Evolutionary conservation across 2,329 filamentous ascomycete genomes (phyloP).

Genomic region (Scleromitrula shiraiana): DNA sequence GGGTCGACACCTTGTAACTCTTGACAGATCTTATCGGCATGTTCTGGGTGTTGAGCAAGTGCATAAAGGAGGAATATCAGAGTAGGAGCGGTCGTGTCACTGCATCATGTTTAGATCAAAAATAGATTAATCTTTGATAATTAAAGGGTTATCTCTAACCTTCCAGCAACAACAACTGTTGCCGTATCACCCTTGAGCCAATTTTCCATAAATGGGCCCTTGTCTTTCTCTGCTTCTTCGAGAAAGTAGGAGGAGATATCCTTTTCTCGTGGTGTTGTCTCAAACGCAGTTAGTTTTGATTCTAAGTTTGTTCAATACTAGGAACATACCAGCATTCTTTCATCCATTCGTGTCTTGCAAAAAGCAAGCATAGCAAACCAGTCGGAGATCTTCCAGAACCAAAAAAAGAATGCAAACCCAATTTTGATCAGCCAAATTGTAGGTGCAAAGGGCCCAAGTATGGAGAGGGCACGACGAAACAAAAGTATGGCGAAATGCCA

Average conservation of each 20-base stretch:
- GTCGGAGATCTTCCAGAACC: background rate
- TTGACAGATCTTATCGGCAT: conserved; percentile 2
- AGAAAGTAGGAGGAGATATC: conserved; percentile 16
- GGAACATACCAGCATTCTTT: conserved; percentile 14
- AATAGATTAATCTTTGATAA: background rate
- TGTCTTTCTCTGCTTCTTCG: conserved; percentile 9
- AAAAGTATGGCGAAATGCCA: conserved; percentile 14
- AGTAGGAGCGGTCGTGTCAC: conserved; percentile 35
- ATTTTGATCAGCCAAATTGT: conserved; percentile 18
- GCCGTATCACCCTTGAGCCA: conserved; percentile 16
- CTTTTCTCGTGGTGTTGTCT: conserved; percentile 1
- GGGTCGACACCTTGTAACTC: background rate
- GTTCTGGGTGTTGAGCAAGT: conserved; percentile 9
- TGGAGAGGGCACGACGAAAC: conserved; percentile 8
- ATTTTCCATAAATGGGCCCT: conserved; percentile 5
- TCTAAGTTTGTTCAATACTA: too few relatives aligned
- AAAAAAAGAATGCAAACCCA: conserved; percentile 10
- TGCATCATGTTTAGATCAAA: too few relatives aligned
- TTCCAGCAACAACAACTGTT: conserved; percentile 31
- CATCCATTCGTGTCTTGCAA: conserved; percentile 10
- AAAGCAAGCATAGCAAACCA: conserved; percentile 10
- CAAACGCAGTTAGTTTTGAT: too few relatives aligned
- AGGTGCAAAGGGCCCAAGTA: conserved; percentile 13
- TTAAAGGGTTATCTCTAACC: background rate
- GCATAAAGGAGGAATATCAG: conserved; percentile 34